phyloP scores from a whole-genome alignment of 1,284 basidiomycete species.

The Trichosporon sp. region DNA sequence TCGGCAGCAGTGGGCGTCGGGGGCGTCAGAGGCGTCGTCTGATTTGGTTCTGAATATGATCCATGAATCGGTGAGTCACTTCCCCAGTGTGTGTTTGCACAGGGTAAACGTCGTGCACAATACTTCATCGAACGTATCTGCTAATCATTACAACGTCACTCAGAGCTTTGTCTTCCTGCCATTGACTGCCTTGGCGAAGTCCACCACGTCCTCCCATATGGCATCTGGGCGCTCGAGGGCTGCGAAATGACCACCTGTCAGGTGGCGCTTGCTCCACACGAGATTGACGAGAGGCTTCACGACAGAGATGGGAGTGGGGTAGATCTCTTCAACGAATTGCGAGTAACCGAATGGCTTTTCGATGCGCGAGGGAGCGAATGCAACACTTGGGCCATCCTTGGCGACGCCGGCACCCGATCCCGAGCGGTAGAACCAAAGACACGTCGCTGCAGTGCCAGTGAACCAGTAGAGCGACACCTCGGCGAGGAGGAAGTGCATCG shows the following conservation, averaged over 20 bases:
- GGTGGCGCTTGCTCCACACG: conserved; percentile 40
- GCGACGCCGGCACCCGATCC: conserved; percentile 16
- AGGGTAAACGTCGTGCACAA: too few species aligned
- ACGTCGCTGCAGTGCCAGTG: conserved; percentile 46
- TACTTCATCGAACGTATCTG: too few species aligned
- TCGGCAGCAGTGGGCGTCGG: too few species aligned
- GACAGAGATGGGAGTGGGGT: conserved; percentile 42
- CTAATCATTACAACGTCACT: too few species aligned
- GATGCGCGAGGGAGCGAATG: conserved; percentile 15
- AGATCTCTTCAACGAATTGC: conserved; percentile 46
- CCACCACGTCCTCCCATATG: conserved; percentile 40
- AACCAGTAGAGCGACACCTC: conserved; percentile 48
- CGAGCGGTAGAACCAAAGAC: conserved; percentile 49
- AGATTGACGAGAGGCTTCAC: conserved; percentile 42
- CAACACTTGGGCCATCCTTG: conserved; percentile 9
- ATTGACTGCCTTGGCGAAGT: conserved; percentile 31
- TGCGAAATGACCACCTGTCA: conserved; percentile 47
- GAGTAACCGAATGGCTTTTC: conserved; percentile 47
- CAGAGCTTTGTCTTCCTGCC: neutral
- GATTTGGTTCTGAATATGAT: too few species aligned
- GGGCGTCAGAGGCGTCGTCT: too few species aligned
- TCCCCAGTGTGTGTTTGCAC: too few species aligned
- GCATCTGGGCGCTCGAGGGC: conserved; percentile 49
- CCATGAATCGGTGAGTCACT: too few species aligned
- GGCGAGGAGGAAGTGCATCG: conserved; percentile 33